Conservation (phyloP, 2,329 filamentous ascomycete species). For the Fusarium pseudocircinatum region DNA sequence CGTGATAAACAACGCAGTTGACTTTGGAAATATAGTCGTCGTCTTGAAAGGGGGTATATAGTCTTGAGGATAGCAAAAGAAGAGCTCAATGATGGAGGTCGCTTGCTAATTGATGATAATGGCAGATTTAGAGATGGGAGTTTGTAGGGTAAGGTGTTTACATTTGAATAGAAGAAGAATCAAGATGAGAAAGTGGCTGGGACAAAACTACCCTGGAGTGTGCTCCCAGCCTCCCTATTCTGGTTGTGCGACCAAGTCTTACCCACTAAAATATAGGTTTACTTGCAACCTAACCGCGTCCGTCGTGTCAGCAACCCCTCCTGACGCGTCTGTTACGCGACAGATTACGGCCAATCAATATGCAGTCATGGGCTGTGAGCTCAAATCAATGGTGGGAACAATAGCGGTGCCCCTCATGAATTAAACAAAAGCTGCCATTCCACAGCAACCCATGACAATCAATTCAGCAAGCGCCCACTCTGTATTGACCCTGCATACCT, state of each 20-base stretch:
- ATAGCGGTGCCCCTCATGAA: conserved; percentile 34
- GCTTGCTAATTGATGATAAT: conserved; percentile 39
- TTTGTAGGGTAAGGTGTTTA: conserved; percentile 39
- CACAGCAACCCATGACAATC: conserved; percentile 24
- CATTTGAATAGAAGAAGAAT: conserved; percentile 37
- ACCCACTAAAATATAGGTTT: conserved; percentile 31
- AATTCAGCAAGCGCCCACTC: conserved; percentile 28
- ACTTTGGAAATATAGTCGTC: conserved; percentile 7
- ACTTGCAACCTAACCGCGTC: conserved; percentile 21
- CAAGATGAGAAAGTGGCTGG: conserved; percentile 42
- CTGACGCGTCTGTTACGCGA: conserved; percentile 47
- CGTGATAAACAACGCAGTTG: conserved; percentile 27
- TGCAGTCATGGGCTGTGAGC: conserved; percentile 8
- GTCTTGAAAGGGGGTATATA: conserved; percentile 3
- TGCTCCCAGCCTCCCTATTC: conserved; percentile 41
- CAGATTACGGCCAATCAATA: conserved; percentile 38
- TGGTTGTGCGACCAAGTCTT: conserved; percentile 18
- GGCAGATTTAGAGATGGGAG: conserved; percentile 38
- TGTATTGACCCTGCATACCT: conserved; percentile 14
- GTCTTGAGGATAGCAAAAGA: conserved; percentile 18
- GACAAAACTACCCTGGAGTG: conserved; percentile 41
- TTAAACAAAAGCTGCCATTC: conserved; percentile 21
- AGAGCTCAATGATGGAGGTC: conserved; percentile 31
- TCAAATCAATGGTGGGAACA: conserved; percentile 27
- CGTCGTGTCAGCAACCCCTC: conserved; percentile 36